These are phyloP conservation scores for Neophaeococcomyces mojaviensis DNA, from an alignment of 2,329 filamentous ascomycete genomes.

Conservation along the genomic window DNA sequence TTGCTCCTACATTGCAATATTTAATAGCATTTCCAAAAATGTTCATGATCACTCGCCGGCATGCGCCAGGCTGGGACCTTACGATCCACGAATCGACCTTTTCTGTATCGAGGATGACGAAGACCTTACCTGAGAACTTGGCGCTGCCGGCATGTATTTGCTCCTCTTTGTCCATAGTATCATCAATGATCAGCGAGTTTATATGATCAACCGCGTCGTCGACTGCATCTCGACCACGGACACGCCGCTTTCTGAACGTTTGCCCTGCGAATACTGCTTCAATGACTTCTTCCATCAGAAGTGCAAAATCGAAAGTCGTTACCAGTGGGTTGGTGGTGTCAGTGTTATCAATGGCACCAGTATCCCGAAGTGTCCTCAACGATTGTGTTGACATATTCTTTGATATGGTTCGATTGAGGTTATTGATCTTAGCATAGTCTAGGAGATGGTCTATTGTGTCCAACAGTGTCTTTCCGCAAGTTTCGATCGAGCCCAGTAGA, in stretches of 20 bases:
- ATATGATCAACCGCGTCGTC: constrained; percentile 1
- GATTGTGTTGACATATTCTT: not conserved
- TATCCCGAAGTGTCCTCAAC: not conserved
- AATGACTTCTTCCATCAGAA: constrained; percentile 47
- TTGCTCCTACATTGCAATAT: constrained; percentile 37
- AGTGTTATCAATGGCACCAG: not conserved
- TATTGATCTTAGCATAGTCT: constrained; percentile 40
- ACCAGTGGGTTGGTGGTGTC: not conserved
- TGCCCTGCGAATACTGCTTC: constrained; percentile 48
- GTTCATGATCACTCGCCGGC: constrained; percentile 43
- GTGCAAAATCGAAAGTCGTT: constrained; percentile 33
- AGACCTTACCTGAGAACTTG: constrained; percentile 18
- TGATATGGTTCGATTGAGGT: constrained; percentile 20
- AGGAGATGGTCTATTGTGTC: constrained; percentile 36
- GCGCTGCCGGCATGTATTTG: constrained; percentile 3
- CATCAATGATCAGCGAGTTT: not conserved
- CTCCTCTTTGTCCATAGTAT: constrained; percentile 7
- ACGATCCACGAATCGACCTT: constrained; percentile 36
- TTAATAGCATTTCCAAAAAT: constrained; percentile 44
- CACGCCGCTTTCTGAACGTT: constrained; percentile 8
- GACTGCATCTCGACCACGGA: not conserved
- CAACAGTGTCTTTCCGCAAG: constrained; percentile 35
- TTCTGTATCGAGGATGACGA: constrained; percentile 41
- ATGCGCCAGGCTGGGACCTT: constrained; percentile 39
- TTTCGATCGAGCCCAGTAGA: constrained; percentile 31